These are phyloP conservation scores for Fusarium clavum DNA, from an alignment of 2,329 filamentous ascomycete genomes.

Conservation along the genomic window DNA sequence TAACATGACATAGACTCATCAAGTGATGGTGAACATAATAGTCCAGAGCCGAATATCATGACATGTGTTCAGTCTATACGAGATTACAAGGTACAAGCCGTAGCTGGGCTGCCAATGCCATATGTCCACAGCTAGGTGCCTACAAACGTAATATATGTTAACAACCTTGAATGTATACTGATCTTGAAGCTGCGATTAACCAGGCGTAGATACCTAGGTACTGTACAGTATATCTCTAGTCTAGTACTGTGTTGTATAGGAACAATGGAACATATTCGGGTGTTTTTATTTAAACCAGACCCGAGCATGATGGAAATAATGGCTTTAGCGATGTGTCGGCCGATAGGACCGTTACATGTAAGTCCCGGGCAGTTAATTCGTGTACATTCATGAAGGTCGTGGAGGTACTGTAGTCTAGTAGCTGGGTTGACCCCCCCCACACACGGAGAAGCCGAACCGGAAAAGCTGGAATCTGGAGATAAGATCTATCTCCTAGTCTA, in stretches of 20 bases:
- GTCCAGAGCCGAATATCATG: not conserved
- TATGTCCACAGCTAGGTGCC: not conserved
- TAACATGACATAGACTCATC: not conserved
- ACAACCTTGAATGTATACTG: not conserved
- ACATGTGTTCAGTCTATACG: not conserved
- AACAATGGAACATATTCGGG: not conserved
- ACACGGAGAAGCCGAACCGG: slow-evolving; percentile 44
- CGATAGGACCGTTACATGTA: not conserved
- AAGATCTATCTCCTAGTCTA: slow-evolving; percentile 8
- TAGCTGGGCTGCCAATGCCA: not conserved
- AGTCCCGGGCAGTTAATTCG: not conserved
- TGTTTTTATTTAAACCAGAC: not conserved
- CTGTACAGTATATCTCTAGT: not conserved
- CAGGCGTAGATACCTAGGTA: not conserved
- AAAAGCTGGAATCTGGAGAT: slow-evolving; percentile 27
- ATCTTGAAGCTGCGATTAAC: not conserved
- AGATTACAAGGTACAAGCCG: not conserved
- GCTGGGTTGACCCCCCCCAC: slow-evolving; percentile 4
- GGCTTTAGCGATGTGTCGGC: not conserved
- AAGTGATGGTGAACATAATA: not conserved
- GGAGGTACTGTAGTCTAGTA: not conserved
- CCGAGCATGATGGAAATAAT: not conserved
- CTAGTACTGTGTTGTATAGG: not conserved
- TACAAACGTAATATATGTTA: not conserved
- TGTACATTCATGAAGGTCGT: not conserved